Evolutionary conservation across 2,329 filamentous ascomycete species (phyloP).

Genomic region (Talaromyces pinophilus): DNA sequence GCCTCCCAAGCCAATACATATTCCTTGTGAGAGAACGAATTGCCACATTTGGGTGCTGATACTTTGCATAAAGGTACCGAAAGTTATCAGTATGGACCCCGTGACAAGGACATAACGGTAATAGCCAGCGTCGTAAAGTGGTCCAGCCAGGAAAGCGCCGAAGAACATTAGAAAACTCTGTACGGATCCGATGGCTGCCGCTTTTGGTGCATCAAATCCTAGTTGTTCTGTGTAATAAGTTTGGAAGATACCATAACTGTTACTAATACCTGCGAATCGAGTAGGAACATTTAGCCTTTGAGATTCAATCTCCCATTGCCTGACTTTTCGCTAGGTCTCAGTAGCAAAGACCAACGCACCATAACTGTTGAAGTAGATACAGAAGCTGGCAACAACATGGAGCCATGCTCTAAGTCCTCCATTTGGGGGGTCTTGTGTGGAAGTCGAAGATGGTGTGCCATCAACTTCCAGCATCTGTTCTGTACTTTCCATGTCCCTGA

Average conservation of each 20-base stretch:
- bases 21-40: slow-evolving; percentile 47
- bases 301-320: not conserved
- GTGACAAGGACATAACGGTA: slow-evolving; percentile 41
- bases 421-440: slow-evolving; percentile 20
- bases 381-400: slow-evolving; percentile 27
- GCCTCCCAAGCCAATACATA: slow-evolving; percentile 52
- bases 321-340: not conserved
- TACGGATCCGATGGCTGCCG: slow-evolving; percentile 44
- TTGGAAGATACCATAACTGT: slow-evolving; percentile 31
- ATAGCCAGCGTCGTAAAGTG: slow-evolving; percentile 49
- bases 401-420: slow-evolving; percentile 29
- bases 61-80: slow-evolving; percentile 50
- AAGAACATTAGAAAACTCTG: slow-evolving; percentile 48
- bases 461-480: not conserved
- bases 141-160: slow-evolving; percentile 46
- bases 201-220: slow-evolving; percentile 26
- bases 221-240: slow-evolving; percentile 29
- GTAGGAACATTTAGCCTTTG: slow-evolving; percentile 1
- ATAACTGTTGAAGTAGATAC: slow-evolving; percentile 28
- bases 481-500: not conserved
- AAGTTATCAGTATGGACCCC: slow-evolving; percentile 43
- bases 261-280: slow-evolving; percentile 25
- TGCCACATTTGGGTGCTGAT: slow-evolving; percentile 48
- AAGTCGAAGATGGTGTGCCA: slow-evolving; percentile 3
- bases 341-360: slow-evolving; percentile 7